Conservation (phyloP, 805 yeast species). For the Starmera amethionina region DNA sequence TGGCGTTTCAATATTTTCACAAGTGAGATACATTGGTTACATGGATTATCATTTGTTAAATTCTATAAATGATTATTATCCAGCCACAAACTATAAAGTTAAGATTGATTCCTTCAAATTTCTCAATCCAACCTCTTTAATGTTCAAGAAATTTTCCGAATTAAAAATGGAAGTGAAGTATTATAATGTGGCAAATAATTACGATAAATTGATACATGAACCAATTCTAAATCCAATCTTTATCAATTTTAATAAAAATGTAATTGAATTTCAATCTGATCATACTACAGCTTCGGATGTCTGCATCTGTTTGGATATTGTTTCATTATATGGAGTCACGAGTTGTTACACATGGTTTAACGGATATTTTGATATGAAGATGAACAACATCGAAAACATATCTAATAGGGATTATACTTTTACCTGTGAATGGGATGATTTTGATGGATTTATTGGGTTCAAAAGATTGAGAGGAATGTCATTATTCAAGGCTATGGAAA, state of each 20-base stretch:
- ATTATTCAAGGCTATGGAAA: slow-evolving; percentile 39
- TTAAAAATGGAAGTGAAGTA: slow-evolving; percentile 1
- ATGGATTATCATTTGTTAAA: slow-evolving; percentile 23
- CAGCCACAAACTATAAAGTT: too few species aligned
- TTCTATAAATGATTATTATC: not conserved
- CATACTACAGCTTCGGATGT: too few species aligned
- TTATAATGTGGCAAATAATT: slow-evolving; percentile 2
- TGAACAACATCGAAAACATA: not conserved
- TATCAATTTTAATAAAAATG: slow-evolving; percentile 3
- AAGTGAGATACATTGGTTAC: slow-evolving; percentile 56
- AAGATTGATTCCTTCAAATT: not conserved
- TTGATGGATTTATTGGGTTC: slow-evolving; percentile 61
- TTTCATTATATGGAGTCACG: too few species aligned
- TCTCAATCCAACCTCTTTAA: slow-evolving; percentile 3
- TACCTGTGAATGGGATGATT: slow-evolving; percentile 31
- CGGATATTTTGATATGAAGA: slow-evolving; percentile 4
- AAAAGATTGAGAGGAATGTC: slow-evolving; percentile 41
- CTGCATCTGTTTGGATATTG: too few species aligned
- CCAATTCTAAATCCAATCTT: not conserved
- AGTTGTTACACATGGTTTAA: not conserved
- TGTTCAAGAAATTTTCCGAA: too few species aligned
- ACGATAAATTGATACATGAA: not conserved
- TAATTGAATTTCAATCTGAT: too few species aligned
- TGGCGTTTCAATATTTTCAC: slow-evolving; percentile 70
- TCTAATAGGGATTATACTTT: slow-evolving; percentile 1